Evolutionary conservation across 495 filamentous ascomycete species (phyloP).

Genomic region (Platismatia glauca): DNA sequence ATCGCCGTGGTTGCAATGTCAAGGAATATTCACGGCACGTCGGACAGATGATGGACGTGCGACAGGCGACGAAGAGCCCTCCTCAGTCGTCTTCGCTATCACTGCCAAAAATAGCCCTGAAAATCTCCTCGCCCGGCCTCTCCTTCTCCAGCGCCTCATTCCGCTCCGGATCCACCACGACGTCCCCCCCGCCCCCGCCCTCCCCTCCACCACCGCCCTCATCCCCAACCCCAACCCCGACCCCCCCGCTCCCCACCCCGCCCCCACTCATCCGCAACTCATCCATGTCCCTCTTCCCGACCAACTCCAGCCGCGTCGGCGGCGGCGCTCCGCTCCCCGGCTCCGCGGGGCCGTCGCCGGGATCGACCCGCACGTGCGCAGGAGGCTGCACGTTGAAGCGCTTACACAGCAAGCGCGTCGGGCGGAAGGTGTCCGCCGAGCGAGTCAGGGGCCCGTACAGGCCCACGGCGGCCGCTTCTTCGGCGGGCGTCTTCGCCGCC

Average conservation of each 20-base stretch:
- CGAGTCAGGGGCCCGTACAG: conserved; percentile 92
- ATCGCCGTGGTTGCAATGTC: background rate
- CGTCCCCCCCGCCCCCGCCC: conserved; percentile 20
- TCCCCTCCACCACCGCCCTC: conserved; percentile 6
- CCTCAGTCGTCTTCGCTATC: conserved; percentile 60
- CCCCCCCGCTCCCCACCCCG: conserved; percentile 5
- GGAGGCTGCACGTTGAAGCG: conserved; percentile 79
- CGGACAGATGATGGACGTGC: too few relatives aligned
- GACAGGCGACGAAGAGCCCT: too few relatives aligned
- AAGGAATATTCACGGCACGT: background rate
- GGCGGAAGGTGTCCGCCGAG: conserved; percentile 61
- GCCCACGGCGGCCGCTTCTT: conserved; percentile 78
- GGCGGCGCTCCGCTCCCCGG: conserved; percentile 14
- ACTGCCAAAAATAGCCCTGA: conserved; percentile 89
- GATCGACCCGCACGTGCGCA: conserved; percentile 56
- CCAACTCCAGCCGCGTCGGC: conserved; percentile 28
- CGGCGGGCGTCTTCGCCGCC: conserved; percentile 69
- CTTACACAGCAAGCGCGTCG: conserved; percentile 81
- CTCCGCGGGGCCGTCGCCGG: conserved; percentile 29
- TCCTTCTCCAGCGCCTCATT: conserved; percentile 83
- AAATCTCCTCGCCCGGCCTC: conserved; percentile 79
- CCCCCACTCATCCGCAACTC: conserved; percentile 43
- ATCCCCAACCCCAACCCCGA: conserved; percentile 11
- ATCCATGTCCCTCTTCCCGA: conserved; percentile 42
- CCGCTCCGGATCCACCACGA: conserved; percentile 58